phyloP scores from a whole-genome alignment of 2,329 filamentous ascomycete genomes.

The Sporothrix humicola region DNA sequence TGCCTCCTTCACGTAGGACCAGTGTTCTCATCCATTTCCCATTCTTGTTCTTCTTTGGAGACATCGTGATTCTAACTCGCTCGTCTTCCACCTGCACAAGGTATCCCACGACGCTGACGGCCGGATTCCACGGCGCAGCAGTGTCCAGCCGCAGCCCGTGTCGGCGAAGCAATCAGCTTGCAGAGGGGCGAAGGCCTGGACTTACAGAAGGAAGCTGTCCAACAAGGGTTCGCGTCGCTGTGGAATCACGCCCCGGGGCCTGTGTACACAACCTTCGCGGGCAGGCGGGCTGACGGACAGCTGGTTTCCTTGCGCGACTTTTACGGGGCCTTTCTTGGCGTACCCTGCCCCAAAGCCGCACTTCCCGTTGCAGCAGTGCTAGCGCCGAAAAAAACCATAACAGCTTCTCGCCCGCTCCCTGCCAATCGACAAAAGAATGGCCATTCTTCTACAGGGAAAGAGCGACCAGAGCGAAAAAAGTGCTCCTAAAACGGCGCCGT shows the following conservation, averaged over 20 bases:
- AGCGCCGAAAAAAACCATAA: constrained; percentile 9
- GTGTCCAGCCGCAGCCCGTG: constrained; percentile 17
- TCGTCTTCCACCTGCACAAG: background rate
- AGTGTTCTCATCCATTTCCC: background rate
- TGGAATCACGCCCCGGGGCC: constrained; percentile 19
- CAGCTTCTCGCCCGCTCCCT: background rate
- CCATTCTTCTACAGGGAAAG: background rate
- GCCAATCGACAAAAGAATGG: background rate
- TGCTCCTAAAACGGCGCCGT: constrained; percentile 16
- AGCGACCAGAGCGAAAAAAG: background rate
- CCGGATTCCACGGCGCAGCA: constrained; percentile 25
- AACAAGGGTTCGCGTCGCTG: background rate
- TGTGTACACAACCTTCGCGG: background rate
- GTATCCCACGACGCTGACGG: constrained; percentile 1
- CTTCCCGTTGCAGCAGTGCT: constrained; percentile 8
- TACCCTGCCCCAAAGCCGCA: background rate
- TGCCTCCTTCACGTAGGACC: constrained; percentile 13
- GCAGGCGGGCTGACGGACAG: background rate
- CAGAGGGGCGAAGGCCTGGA: background rate
- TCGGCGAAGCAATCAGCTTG: constrained; percentile 14
- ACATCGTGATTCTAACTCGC: background rate
- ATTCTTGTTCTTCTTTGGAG: background rate
- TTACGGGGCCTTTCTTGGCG: constrained; percentile 23
- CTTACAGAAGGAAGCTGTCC: background rate
- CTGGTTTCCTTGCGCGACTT: constrained; percentile 14